Base-by-base conservation (phyloP, 129 eudicot species). In the Ambrosia trifida region DNA sequence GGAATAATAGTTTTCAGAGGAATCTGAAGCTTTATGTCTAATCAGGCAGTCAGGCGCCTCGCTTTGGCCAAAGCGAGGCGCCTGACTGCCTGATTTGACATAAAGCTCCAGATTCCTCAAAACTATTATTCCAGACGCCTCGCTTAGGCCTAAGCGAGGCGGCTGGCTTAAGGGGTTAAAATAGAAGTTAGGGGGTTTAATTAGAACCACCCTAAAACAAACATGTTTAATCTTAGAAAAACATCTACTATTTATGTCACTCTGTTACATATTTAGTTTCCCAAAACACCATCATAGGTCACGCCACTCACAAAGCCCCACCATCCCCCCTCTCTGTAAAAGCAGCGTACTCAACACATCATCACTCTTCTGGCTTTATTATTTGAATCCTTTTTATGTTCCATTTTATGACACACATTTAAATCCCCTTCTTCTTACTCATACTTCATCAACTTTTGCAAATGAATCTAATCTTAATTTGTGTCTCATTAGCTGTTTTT, bases 401-500 rank as follows among this genome's bases (percentile, higher is more conserved):
- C 63, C 78, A 33, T 7, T 49, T 66, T 44, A 66, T 76, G 80
- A 66, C 77, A 78, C 51, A 52, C 82, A 78, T 70, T 64, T 78
- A 43, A 78, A 78, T 3, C 16, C 20, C 43, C 11, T 47, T 47
- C 36, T 43, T 40, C 28, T 41, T 59, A 50, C 20, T 68, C 69
- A 20, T 60, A 64, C 70, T 57, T 67, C 85, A 80, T 79, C 86
- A 81, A 81, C 33, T 51, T 46, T 66, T 56, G 68, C 69, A 83
- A 80, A 87, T 89, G 95, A 79, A 63, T 43, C 71, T 63, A 41
- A 28, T 53, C 35, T 57, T 71, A 66, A 67, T 81, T 80, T 87
- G 72, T 77, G 64, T 69, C 46, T 70, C 89, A 50, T 80, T 73
- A 36, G 83, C 85, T 17, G 57, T 80, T 72, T 68, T 76, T 74